These are phyloP conservation scores for Thielaviopsis euricoi DNA, from an alignment of 2,329 filamentous ascomycete species.

Conservation along the genomic window DNA sequence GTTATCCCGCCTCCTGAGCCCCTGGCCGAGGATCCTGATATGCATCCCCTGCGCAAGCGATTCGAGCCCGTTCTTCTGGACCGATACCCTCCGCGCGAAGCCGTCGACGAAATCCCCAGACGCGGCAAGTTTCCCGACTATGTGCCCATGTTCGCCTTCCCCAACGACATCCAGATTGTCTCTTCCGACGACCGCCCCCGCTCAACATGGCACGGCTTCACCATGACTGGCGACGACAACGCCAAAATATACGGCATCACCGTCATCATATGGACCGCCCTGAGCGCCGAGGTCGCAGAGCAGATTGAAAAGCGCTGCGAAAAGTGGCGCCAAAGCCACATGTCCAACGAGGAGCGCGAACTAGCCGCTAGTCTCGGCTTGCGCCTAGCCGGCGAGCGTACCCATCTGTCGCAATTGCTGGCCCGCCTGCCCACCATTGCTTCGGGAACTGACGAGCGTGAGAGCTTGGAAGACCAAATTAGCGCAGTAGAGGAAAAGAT, in stretches of 20 bases:
- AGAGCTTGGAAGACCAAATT: slow-evolving; percentile 82
- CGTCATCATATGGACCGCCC: slow-evolving; percentile 80
- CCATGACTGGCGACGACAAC: slow-evolving; percentile 89
- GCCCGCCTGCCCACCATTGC: slow-evolving; percentile 64
- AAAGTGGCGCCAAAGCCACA: slow-evolving; percentile 68
- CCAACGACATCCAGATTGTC: slow-evolving; percentile 92
- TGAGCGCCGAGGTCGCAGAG: slow-evolving; percentile 67
- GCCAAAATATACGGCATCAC: slow-evolving; percentile 85
- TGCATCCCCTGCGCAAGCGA: slow-evolving; percentile 85
- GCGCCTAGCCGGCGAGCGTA: slow-evolving; percentile 70
- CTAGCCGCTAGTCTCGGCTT: slow-evolving; percentile 82
- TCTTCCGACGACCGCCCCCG: slow-evolving; percentile 85
- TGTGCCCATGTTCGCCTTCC: slow-evolving; percentile 98
- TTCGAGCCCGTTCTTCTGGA: slow-evolving; percentile 96
- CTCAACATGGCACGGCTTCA: slow-evolving; percentile 98
- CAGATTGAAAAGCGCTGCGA: slow-evolving; percentile 72
- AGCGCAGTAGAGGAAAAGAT: slow-evolving; percentile 96
- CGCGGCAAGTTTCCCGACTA: slow-evolving; percentile 89
- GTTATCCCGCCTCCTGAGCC: slow-evolving; percentile 90
- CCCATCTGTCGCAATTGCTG: slow-evolving; percentile 75
- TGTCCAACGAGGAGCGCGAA: slow-evolving; percentile 83
- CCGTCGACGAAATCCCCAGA: slow-evolving; percentile 62
- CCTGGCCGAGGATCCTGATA: slow-evolving; percentile 72
- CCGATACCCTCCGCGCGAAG: slow-evolving; percentile 72
- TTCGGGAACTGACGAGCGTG: slow-evolving; percentile 67